phyloP scores from a whole-genome alignment of 768 basidiomycete genomes.

The Mycena galopus region DNA sequence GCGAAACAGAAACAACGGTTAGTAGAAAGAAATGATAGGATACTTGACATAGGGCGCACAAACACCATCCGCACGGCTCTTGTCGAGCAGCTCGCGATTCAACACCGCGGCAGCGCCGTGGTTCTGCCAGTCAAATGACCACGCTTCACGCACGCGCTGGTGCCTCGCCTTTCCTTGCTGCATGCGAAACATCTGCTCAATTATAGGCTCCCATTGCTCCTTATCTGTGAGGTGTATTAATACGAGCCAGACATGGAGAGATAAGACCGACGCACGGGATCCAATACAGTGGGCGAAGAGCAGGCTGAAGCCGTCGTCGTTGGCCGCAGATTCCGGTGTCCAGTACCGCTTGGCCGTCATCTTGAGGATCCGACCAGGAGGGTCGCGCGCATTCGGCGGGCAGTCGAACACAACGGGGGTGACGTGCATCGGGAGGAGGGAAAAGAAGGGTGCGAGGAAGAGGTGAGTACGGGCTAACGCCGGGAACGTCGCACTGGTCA shows the following conservation, averaged over 20 bases:
- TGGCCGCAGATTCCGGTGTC: slow-evolving; percentile 38
- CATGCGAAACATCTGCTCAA: slow-evolving; percentile 44
- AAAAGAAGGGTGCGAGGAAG: too few relatives aligned
- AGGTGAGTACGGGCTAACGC: background rate
- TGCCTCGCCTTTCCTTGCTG: slow-evolving; percentile 37
- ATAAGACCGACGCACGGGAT: slow-evolving; percentile 52
- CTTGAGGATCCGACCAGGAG: slow-evolving; percentile 44
- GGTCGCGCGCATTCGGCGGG: slow-evolving; percentile 9
- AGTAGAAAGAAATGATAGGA: background rate
- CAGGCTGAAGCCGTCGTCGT: slow-evolving; percentile 55
- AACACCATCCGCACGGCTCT: slow-evolving; percentile 37
- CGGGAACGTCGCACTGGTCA: background rate
- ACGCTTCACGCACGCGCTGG: slow-evolving; percentile 52
- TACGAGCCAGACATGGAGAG: background rate
- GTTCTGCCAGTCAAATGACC: slow-evolving; percentile 56
- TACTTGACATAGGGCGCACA: slow-evolving; percentile 34
- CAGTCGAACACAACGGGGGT: slow-evolving; percentile 28
- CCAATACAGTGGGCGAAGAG: slow-evolving; percentile 64
- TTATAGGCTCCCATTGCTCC: slow-evolving; percentile 55
- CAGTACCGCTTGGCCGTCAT: slow-evolving; percentile 62
- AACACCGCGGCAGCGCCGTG: slow-evolving; percentile 54
- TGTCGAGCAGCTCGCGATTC: slow-evolving; percentile 44
- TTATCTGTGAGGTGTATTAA: slow-evolving; percentile 45
- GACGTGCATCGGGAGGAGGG: background rate
- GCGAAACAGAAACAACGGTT: background rate